These are phyloP conservation scores for Lecanicillium sp. DNA, from an alignment of 2,329 filamentous ascomycete species.

Conservation along the genomic window DNA sequence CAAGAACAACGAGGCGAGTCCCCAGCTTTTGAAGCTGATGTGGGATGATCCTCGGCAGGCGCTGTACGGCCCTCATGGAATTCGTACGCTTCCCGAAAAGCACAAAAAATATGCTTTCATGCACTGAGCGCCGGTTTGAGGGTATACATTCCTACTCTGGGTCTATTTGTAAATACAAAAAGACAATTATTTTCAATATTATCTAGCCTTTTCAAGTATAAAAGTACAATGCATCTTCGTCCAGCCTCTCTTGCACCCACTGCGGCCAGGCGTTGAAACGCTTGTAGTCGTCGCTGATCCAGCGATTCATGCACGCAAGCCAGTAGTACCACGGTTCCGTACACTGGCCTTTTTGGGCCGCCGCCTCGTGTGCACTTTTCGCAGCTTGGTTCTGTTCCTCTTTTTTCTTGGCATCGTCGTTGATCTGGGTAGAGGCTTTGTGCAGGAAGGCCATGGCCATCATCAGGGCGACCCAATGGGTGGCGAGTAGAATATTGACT, in stretches of 20 bases:
- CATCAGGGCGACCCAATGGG: conserved; percentile 8
- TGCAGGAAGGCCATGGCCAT: conserved; percentile 3
- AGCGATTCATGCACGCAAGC: conserved; percentile 5
- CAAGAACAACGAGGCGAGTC: no score
- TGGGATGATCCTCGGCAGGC: no score
- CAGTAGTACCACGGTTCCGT: conserved; percentile 7
- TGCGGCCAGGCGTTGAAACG: conserved; percentile 3
- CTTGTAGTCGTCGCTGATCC: neutral
- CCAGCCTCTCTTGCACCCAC: conserved; percentile 6
- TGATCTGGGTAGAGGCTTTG: neutral
- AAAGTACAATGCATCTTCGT: neutral
- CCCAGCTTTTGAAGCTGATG: no score
- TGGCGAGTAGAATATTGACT: neutral
- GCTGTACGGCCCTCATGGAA: no score
- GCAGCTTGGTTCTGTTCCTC: no score
- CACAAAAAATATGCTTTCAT: no score
- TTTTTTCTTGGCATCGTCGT: neutral
- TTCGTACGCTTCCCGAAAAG: no score
- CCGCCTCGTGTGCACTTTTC: neutral
- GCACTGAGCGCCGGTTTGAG: no score
- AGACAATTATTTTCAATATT: no score
- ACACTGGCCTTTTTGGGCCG: neutral
- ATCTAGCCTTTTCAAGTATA: no score
- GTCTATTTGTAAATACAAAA: no score
- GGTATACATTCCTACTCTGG: no score